Evolutionary conservation across 495 filamentous ascomycete genomes (phyloP).

Genomic region (Rostrohypoxylon terebratum): DNA sequence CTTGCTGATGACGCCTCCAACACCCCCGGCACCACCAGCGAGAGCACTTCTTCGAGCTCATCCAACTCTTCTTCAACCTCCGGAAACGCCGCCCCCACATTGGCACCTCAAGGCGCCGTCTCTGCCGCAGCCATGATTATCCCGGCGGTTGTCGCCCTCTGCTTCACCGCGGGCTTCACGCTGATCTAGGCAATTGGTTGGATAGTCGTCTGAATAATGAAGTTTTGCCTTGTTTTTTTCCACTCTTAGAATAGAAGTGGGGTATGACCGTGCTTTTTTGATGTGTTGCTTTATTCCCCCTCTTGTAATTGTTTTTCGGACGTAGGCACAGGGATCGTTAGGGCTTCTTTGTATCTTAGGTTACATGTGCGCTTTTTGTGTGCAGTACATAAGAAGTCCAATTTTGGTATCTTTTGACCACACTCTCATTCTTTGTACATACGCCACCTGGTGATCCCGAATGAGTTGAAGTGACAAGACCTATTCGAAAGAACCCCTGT

Average conservation of each 20-base stretch:
- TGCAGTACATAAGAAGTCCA: constrained; percentile 44
- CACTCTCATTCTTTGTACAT: not conserved
- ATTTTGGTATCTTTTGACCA: constrained; percentile 20
- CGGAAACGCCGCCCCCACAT: constrained; percentile 38
- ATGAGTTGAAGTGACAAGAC: not conserved
- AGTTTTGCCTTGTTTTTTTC: constrained; percentile 24
- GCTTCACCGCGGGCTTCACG: constrained; percentile 45
- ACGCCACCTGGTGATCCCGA: not conserved
- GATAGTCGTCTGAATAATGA: constrained; percentile 43
- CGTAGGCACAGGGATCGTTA: constrained; percentile 10
- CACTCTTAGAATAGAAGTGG: constrained; percentile 26
- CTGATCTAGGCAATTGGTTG: constrained; percentile 44
- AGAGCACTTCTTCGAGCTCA: constrained; percentile 17
- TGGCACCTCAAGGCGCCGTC: constrained; percentile 39
- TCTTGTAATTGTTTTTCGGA: constrained; percentile 41
- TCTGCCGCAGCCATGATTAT: constrained; percentile 44
- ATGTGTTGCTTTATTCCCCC: constrained; percentile 41
- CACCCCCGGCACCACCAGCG: constrained; percentile 31
- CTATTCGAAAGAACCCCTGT: not conserved
- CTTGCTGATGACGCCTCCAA: constrained; percentile 57
- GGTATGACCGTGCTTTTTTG: constrained; percentile 32
- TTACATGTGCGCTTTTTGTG: constrained; percentile 38
- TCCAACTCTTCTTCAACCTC: constrained; percentile 5
- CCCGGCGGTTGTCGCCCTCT: constrained; percentile 45
- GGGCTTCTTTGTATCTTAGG: constrained; percentile 45